A percentile compares a stretch with the other conserved stretches of the same genome.
Conservation (phyloP, 306 rosid species). For the Malus orientalis region DNA sequence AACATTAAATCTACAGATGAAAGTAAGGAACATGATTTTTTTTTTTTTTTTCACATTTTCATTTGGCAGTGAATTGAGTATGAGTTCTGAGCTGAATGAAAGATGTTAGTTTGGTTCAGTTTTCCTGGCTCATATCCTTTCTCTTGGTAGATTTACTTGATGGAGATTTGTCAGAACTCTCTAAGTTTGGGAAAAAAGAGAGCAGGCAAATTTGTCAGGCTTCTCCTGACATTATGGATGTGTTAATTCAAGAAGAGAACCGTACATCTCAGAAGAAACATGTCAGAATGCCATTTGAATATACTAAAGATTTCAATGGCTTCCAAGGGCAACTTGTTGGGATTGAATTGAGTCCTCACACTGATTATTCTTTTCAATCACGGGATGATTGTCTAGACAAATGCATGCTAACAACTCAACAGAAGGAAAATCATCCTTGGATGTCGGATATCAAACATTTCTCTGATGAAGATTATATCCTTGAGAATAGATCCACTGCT, state of each 20-base stretch:
- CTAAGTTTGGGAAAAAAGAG: conserved; percentile 7
- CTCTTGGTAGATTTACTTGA: conserved; percentile 27
- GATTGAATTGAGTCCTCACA: conserved; percentile 26
- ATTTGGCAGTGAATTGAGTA: conserved; percentile 2
- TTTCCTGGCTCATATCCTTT: conserved; percentile 11
- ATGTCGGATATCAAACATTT: conserved; percentile 22
- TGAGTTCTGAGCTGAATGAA: conserved; percentile 6
- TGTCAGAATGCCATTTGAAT: conserved; percentile 24
- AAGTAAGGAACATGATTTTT: conserved; percentile 29
- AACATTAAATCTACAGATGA: conserved; percentile 28
- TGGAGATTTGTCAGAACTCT: conserved; percentile 35
- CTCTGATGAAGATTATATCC: conserved; percentile 27
- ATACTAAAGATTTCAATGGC: conserved; percentile 28
- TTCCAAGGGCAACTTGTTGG: conserved; percentile 26
- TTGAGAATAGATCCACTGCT: conserved; percentile 23
- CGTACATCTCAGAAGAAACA: conserved; percentile 22
- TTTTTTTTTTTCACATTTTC: not conserved
- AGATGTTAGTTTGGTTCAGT: conserved; percentile 18
- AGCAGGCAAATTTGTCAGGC: conserved; percentile 26
- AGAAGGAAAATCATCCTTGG: conserved; percentile 12
- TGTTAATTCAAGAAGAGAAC: conserved; percentile 36
- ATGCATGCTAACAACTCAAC: conserved; percentile 25
- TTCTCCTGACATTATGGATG: conserved; percentile 34
- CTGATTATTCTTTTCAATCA: conserved; percentile 30
- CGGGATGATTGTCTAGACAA: conserved; percentile 34